Evolutionary conservation across 768 basidiomycete genomes (phyloP).

Genomic region (Suillus discolor): DNA sequence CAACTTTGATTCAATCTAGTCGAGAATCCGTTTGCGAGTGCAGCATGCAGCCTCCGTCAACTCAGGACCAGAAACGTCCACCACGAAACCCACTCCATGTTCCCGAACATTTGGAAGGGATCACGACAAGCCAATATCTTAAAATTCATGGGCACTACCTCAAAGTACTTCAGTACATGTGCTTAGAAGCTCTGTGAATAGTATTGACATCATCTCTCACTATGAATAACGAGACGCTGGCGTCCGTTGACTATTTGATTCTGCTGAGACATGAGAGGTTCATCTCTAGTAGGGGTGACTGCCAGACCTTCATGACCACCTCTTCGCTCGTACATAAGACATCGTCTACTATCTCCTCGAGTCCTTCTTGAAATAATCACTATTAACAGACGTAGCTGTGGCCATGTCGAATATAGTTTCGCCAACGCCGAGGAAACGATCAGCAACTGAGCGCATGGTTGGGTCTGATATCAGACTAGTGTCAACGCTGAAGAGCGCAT

Average conservation of each 20-base stretch:
- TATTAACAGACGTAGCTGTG: conserved; percentile 85
- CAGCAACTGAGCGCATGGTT: conserved; percentile 72
- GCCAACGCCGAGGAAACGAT: conserved; percentile 83
- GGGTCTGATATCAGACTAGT: conserved; percentile 74
- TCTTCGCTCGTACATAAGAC: conserved; percentile 1
- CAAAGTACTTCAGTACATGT: not conserved
- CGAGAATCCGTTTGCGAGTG: not conserved
- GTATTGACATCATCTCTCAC: not conserved
- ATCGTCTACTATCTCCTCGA: conserved; percentile 32
- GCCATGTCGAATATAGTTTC: conserved; percentile 88
- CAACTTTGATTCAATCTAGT: not conserved
- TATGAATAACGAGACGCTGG: not conserved
- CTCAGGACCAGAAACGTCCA: not conserved
- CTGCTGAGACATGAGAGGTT: conserved; percentile 1
- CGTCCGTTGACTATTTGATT: not conserved
- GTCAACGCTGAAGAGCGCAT: conserved; percentile 52
- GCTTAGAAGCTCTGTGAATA: not conserved
- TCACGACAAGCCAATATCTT: not conserved
- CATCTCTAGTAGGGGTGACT: not conserved
- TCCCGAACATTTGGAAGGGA: not conserved
- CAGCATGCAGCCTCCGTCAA: not conserved
- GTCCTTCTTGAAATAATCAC: conserved; percentile 74
- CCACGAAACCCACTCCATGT: not conserved
- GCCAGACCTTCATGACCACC: not conserved
- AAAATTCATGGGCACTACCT: not conserved